Evolutionary conservation across 495 filamentous ascomycete species (phyloP), one percentile per base, ranked within the genome.

Genomic region (Parmelia sp.): DNA sequence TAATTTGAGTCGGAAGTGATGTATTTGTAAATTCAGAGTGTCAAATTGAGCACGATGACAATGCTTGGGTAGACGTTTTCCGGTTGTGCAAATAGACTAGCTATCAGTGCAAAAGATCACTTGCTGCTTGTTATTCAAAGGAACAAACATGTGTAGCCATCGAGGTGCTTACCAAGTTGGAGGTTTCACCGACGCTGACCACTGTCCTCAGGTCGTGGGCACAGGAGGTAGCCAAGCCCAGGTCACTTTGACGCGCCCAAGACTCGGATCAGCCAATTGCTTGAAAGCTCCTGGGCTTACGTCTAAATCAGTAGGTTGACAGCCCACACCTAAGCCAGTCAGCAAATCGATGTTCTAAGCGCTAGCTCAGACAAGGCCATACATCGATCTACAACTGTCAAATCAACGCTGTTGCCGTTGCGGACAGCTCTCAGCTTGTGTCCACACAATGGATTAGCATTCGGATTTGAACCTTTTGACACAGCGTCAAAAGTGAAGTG

Each of bases 371-470:
- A 49, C 53, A 29, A 33, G 31, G 14, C 31, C 19, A 70, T 79
- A 75, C 90, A 93, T 39, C 89, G 76, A 77, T 94, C 90, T 19
- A 91, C 88, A 1, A 95, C 85, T 47, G 73, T 85, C 7, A 91
- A 83, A 71, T 88, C 86, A 0, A 89, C 77, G 44, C 79, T 84
- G 29, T 71, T 71, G n/a, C 78, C 80, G 37, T 79, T 75, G 35
- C 85, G 72, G 51, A 73, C 75, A 9, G 88, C 76, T 57, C 86
- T 73, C 8, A 95, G 77, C 70, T 77, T 84, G 70, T 77, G 72
- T 4, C 87, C 88, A 66, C 90, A 94, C 0, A 92, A 71, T 15
- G 84, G 86, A 69, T 92, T 92, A 5, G 71, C 65, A 70, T 90
- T 92, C 7, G 88, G 84, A 74, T 91, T 80, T 25, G 76, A 75